Percentiles rank a stretch among this genome's conserved stretches.
Evolutionary conservation across 73 alveolate genomes (phyloP).

Genomic region (Paramecium sexaurelia): DNA sequence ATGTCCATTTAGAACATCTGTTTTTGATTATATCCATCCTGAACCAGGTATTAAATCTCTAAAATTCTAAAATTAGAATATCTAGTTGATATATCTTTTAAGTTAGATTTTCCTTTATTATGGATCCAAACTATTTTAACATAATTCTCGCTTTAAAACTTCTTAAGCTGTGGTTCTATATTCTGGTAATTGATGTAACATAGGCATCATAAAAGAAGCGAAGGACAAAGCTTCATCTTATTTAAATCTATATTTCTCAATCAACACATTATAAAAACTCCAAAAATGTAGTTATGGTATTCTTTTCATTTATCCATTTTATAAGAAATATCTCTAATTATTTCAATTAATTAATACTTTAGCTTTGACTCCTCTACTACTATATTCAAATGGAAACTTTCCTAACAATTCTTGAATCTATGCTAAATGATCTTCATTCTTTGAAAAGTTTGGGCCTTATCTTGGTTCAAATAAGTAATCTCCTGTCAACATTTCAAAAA

Average conservation of each 20-base stretch:
- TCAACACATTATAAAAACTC: conserved; percentile 47
- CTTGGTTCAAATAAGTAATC: conserved; percentile 96
- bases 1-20: background rate
- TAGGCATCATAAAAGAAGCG: conserved; percentile 63
- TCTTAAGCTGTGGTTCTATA: conserved; percentile 66
- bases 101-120: background rate
- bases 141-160: conserved; percentile 7
- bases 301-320: conserved; percentile 54
- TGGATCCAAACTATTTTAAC: background rate
- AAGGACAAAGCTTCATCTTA: conserved; percentile 63
- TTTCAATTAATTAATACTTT: background rate
- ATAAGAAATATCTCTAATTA: conserved; percentile 50
- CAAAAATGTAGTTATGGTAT: conserved; percentile 57
- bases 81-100: background rate
- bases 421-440: conserved; percentile 88
- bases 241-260: conserved; percentile 63
- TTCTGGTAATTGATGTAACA: conserved; percentile 65
- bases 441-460: conserved; percentile 72
- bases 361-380: conserved; percentile 73
- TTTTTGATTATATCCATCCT: conserved; percentile 2
- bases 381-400: conserved; percentile 76
- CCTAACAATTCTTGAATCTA: conserved; percentile 85
- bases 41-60: conserved; percentile 1
- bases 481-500: conserved; percentile 97
- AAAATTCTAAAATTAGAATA: conserved; percentile 23